Base-by-base conservation (phyloP, 345 rosid genomes). In the Trapa bicornis region DNA sequence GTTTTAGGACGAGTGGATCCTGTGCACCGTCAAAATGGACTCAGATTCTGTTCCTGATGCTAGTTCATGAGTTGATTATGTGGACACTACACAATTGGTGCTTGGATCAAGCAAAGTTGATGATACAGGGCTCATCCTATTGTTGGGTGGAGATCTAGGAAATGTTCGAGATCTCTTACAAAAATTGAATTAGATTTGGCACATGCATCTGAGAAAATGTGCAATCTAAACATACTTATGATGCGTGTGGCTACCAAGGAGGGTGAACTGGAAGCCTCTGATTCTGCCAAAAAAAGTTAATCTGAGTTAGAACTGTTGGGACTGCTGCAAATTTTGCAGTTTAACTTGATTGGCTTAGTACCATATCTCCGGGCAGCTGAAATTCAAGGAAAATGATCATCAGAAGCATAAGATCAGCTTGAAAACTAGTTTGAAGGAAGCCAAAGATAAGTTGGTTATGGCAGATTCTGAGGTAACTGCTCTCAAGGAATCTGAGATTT, bases 191-290 rank as follows among this genome's bases (percentile, higher is more conserved):
- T 87, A 70, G 89, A 87, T 80, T 73, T 87, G 72, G 89, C 93
- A 17, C 79, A 87, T 70, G 68, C 82, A 77, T 81, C 91, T 0
- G 95, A 94, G 87, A 94, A 87, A 76, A 74, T 89, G 60, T 81
- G 80, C 65, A 91, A 94, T 79, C 74, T 94, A 22, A 82, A 73
- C 66, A 70, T 89, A 74, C 89, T 94, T 65, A 82, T 78, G 77
- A 87, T 91, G 99, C 84, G 77, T 67, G 81, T 87, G 66, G 92
- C 83, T 3, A 76, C 82, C 16, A 87, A 83, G 79, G 99, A 91
- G 76, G 71, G 71, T 67, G 95, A 91, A 47, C 79, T 94, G 52
- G 99, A 91, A 70, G 76, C 83, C 13, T 77, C 79, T 73, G 79
- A 81, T 64, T 67, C 77, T 32, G 76, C 64, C 15, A 70, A 76